Evolutionary conservation across 805 yeast genomes (phyloP).

Genomic region (Monosporozyma siamensis): DNA sequence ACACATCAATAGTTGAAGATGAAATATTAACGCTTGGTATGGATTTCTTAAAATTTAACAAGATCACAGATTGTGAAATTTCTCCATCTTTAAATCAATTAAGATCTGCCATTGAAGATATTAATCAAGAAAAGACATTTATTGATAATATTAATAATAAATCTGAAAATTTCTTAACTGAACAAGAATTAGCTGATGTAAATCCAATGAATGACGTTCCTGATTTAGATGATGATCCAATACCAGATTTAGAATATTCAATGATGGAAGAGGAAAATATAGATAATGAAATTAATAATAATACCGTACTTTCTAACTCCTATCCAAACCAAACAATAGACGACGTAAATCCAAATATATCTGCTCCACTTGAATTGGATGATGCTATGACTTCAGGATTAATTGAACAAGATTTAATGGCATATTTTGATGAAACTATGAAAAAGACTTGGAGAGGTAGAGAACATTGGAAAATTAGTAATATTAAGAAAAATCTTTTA

Average conservation of each 20-base stretch:
- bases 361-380: neutral
- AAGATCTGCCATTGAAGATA: slow-evolving; percentile 47
- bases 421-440: slow-evolving; percentile 70
- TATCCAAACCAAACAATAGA: neutral
- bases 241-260: slow-evolving; percentile 4
- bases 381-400: slow-evolving; percentile 20
- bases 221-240: slow-evolving; percentile 3
- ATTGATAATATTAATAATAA: slow-evolving; percentile 35
- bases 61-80: slow-evolving; percentile 33
- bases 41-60: slow-evolving; percentile 25
- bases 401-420: slow-evolving; percentile 57
- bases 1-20: slow-evolving; percentile 16
- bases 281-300: slow-evolving; percentile 7
- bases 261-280: slow-evolving; percentile 7
- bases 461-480: slow-evolving; percentile 80
- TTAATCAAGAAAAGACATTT: slow-evolving; percentile 41
- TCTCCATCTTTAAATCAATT: slow-evolving; percentile 68
- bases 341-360: neutral
- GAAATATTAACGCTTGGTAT: slow-evolving; percentile 29
- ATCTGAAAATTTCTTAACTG: slow-evolving; percentile 23
- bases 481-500: slow-evolving; percentile 36
- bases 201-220: slow-evolving; percentile 24
- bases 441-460: slow-evolving; percentile 80
- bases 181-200: slow-evolving; percentile 24
- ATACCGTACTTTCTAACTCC: too few species aligned